These are phyloP conservation scores for Fusarium secorum DNA, from an alignment of 2,329 filamentous ascomycete species.

Conservation along the genomic window DNA sequence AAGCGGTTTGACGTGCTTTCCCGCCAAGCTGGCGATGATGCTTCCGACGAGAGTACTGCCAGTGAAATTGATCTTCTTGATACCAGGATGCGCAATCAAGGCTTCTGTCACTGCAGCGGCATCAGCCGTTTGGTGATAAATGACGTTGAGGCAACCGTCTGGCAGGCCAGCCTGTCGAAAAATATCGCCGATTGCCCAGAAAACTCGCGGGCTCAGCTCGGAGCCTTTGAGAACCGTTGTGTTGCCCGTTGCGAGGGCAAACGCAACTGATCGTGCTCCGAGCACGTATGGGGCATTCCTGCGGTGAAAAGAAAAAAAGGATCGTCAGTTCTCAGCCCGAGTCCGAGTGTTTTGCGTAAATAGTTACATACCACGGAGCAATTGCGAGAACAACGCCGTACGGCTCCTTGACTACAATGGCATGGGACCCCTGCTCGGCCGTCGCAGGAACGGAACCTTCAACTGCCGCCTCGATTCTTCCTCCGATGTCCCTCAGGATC, in stretches of 20 bases:
- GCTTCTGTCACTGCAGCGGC: constrained; percentile 71
- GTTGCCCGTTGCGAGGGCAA: constrained; percentile 60
- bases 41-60: constrained; percentile 76
- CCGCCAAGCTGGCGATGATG: constrained; percentile 73
- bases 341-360: not conserved
- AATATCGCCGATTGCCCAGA: constrained; percentile 67
- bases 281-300: not conserved
- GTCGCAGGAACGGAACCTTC: not conserved
- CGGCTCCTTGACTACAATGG: not conserved
- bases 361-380: not conserved
- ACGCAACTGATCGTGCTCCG: not conserved
- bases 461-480: not conserved
- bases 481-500: constrained; percentile 37
- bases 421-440: not conserved
- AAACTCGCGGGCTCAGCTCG: constrained; percentile 69
- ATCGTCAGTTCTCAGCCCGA: no score
- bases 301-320: not conserved
- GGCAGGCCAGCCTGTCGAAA: constrained; percentile 79
- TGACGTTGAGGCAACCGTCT: constrained; percentile 74
- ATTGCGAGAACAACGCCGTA: not conserved
- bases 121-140: constrained; percentile 70
- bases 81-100: constrained; percentile 68
- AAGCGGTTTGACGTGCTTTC: constrained; percentile 77
- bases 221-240: constrained; percentile 75
- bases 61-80: constrained; percentile 87